Evolutionary conservation across 2,329 filamentous ascomycete species (phyloP), one percentile per base, ranked within the genome.

Genomic region (Colletotrichum filicis): DNA sequence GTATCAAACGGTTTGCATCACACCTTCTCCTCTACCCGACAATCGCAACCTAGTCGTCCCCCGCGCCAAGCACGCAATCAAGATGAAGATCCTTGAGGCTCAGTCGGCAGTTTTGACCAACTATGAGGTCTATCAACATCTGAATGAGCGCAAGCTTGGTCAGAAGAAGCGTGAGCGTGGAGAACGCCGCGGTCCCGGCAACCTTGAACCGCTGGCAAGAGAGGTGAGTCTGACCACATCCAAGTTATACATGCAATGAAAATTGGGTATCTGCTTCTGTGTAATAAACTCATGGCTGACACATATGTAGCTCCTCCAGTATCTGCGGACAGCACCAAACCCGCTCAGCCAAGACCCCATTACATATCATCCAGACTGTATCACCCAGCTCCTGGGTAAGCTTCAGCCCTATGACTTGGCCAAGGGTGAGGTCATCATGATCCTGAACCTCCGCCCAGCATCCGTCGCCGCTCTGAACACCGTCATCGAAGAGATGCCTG

Each of bases 101-200:
- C 92, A 94, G 79, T 90, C 90, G 35, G 92, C 92, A 5, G 87
- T 92, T 55, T 85, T 95, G 78, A 90, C 91, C 80, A 95, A 95
- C 81, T 92, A 90, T 75, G 93, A 95, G 85, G 92, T 95, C 75
- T 92, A 91, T 77, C 85, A 88, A 69, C 92, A 94, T 77, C 82
- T 95, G 52, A 83, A 83, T 6, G 87, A 91, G 59, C 88, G 90
- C 78, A 86, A 86, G 64, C 82, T 84, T 68, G 83, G 84, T 60
- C 88, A 90, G 77, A 86, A 89, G 78, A 87, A 87, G 74, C 56
- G 60, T 42, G 30, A 67, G 64, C 22, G 73, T 69, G 68, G 65
- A 57, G 64, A 74, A 49, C 86, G 85, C 19, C 84, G 87, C 53
- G 85, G 88, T 4, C 89, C 89, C 1, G 85, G 84, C 28, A 92